phyloP scores from a whole-genome alignment of 208 protist species.

The Leptomonas seymouri region DNA sequence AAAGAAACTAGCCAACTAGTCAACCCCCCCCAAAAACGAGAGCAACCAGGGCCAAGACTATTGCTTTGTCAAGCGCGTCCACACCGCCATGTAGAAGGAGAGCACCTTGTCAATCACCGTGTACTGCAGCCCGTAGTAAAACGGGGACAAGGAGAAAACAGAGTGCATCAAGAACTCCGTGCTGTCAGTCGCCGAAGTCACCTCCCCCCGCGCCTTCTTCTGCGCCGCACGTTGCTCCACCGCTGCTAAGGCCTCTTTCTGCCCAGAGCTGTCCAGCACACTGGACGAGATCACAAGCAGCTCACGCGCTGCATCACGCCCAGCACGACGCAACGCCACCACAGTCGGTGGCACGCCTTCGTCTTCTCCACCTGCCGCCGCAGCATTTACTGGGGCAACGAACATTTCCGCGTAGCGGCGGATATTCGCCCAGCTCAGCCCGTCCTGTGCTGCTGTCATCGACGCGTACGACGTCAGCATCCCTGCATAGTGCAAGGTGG shows the following conservation, averaged over 20 bases:
- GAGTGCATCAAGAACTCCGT: slow-evolving; percentile 48
- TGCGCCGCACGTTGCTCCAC: slow-evolving; percentile 35
- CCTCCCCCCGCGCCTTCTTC: slow-evolving; percentile 24
- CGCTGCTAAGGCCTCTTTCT: slow-evolving; percentile 42
- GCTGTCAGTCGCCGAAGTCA: slow-evolving; percentile 60
- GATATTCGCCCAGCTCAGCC: slow-evolving; percentile 19
- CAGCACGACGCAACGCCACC: slow-evolving; percentile 43
- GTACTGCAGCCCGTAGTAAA: slow-evolving; percentile 66
- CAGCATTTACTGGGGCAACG: neutral
- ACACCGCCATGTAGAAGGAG: slow-evolving; percentile 84
- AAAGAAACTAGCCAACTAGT: no score
- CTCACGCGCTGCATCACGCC: slow-evolving; percentile 50
- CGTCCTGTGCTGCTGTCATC: slow-evolving; percentile 18
- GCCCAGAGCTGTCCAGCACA: slow-evolving; percentile 42
- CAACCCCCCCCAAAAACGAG: neutral
- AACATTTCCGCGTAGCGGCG: slow-evolving; percentile 11
- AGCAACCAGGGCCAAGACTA: neutral
- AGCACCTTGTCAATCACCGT: slow-evolving; percentile 74
- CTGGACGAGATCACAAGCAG: slow-evolving; percentile 34
- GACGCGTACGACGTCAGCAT: slow-evolving; percentile 55
- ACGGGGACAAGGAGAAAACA: slow-evolving; percentile 45
- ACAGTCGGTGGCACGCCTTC: slow-evolving; percentile 42
- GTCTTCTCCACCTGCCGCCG: slow-evolving; percentile 5
- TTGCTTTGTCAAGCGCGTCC: slow-evolving; percentile 62
- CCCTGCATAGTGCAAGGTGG: slow-evolving; percentile 68